Conservation (phyloP, 2,329 filamentous ascomycete genomes). For the Simplicillium aogashimaense region DNA sequence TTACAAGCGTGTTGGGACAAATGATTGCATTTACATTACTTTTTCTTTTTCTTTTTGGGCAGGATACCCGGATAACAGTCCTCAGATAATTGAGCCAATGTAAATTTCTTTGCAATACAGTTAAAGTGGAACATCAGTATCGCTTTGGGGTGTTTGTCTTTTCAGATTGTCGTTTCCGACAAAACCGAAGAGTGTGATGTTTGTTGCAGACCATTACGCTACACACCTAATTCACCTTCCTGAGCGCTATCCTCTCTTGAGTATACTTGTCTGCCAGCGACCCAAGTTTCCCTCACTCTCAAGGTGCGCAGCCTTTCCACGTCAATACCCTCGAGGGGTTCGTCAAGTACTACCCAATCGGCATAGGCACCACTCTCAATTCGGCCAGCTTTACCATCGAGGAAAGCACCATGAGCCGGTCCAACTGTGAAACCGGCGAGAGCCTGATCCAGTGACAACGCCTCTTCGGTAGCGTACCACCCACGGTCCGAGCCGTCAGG, state of each 20-base stretch:
- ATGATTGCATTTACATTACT: too few species aligned
- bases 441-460: constrained; percentile 47
- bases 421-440: constrained; percentile 52
- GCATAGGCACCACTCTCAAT: constrained; percentile 53
- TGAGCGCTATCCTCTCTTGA: not conserved
- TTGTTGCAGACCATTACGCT: too few species aligned
- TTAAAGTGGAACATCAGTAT: too few species aligned
- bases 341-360: constrained; percentile 62
- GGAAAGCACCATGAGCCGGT: constrained; percentile 48
- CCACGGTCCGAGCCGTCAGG: constrained; percentile 35
- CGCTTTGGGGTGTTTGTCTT: too few species aligned
- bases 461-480: constrained; percentile 48
- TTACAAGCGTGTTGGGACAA: too few species aligned
- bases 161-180: too few species aligned
- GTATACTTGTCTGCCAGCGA: constrained; percentile 46
- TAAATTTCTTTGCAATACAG: too few species aligned
- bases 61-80: too few species aligned
- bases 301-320: constrained; percentile 43
- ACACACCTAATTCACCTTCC: not conserved
- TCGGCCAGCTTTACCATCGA: constrained; percentile 47
- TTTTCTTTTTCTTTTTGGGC: too few species aligned
- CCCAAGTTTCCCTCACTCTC: constrained; percentile 57
- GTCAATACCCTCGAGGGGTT: constrained; percentile 37
- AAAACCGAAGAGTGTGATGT: too few species aligned
- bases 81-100: too few species aligned